Base-by-base conservation (phyloP, 495 filamentous ascomycete species). In the Talaromyces wortmannii region DNA sequence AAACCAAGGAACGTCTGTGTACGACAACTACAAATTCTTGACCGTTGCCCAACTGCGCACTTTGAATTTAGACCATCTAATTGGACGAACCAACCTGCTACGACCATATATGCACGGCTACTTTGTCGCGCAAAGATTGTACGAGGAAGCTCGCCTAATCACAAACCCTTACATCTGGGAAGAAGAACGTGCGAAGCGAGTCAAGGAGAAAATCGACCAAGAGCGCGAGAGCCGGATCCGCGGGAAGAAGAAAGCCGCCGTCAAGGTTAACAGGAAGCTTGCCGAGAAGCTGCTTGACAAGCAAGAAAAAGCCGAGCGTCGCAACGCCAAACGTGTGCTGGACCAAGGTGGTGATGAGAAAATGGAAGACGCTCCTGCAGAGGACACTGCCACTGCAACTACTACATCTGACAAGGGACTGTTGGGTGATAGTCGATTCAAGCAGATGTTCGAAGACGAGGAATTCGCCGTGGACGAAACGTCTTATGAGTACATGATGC, bases 1-100 rank as follows among this genome's bases (percentile, higher is more conserved):
- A 42, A 65, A 70, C 31, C 69, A 75, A 33, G 67, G 68, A 31
- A 84, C 86, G 33, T 83, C 91, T 57, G 87, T 95, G 12, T 99
- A 97, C 74, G 95, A 97, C 68, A 97, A 97, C 68, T 97, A 89
- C 82, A 97, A 96, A 67, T 97, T 99, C 83, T 76, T 99, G 54
- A 95, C 92, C 5, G 65, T 87, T 50, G 82, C 87, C 32, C 89
- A 97, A 70, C 79, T 98, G 30, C 83, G 83, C 52, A 78, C 79
- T 0, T 80, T 97, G 55, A 94, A 86, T 62, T 69, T 97, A 45
- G 88, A 88, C 33, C 92, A 97, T 67, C 76, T 97, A 32, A 79
- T 96, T 45, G 92, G 91, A 50, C 87, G 87, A 52, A 94, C 89
- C 48, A 90, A 87, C 63, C 74, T 97, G 10, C 71, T 99, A 45